Evolutionary conservation across 1,284 basidiomycete species (phyloP).

Genomic region (Taiwanofungus camphoratus): DNA sequence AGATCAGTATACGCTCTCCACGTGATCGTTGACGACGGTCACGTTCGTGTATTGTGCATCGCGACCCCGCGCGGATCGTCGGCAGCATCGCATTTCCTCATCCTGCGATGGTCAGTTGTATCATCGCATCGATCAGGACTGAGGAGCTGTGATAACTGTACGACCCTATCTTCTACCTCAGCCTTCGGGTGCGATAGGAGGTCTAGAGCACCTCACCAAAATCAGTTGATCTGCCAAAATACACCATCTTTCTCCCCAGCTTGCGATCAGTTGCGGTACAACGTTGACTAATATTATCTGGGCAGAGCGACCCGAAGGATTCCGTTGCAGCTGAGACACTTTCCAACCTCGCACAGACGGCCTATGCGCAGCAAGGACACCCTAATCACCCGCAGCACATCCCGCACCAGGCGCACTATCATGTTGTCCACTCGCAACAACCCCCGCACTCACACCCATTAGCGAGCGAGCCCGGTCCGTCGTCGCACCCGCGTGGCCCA

Average conservation of each 20-base stretch:
- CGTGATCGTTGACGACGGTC: conserved; percentile 24
- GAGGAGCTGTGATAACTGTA: too few species aligned
- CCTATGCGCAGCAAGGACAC: conserved; percentile 17
- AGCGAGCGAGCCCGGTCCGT: conserved; percentile 63
- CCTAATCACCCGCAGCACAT: conserved; percentile 10
- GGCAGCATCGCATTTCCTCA: not conserved
- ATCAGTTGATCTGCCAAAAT: too few species aligned
- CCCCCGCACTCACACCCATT: conserved; percentile 20
- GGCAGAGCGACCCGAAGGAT: conserved; percentile 46
- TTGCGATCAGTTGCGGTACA: too few species aligned
- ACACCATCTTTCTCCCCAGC: too few species aligned
- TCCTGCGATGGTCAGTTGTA: conserved; percentile 4
- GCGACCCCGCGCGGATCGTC: not conserved
- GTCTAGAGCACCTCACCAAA: too few species aligned
- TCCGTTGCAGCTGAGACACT: conserved; percentile 53
- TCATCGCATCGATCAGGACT: too few species aligned
- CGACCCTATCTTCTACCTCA: too few species aligned
- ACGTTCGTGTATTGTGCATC: conserved; percentile 23
- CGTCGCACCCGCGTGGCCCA: conserved; percentile 65
- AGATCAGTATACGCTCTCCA: conserved; percentile 20
- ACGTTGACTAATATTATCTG: conserved; percentile 25
- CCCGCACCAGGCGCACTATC: conserved; percentile 15
- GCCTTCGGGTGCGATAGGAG: too few species aligned
- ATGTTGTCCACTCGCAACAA: conserved; percentile 14
- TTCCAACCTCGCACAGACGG: conserved; percentile 50